These are phyloP conservation scores for Diplodia scrobiculata DNA, from an alignment of 2,329 filamentous ascomycete species.

Conservation along the genomic window DNA sequence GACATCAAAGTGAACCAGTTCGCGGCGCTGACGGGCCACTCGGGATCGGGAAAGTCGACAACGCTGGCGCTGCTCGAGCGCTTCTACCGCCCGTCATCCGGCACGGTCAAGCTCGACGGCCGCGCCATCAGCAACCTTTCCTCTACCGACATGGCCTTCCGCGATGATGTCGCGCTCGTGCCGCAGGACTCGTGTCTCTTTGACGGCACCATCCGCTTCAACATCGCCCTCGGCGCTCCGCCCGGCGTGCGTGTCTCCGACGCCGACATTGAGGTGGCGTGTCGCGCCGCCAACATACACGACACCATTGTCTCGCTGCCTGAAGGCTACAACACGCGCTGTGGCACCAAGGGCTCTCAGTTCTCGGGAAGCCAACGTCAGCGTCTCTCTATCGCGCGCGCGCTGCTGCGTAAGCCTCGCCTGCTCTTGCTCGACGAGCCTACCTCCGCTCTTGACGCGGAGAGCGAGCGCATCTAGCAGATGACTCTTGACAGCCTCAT, in stretches of 20 bases:
- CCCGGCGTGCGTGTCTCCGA: constrained; percentile 59
- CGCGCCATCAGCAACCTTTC: background rate
- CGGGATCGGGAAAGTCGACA: constrained; percentile 53
- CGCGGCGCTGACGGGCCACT: constrained; percentile 53
- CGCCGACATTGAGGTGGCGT: constrained; percentile 66
- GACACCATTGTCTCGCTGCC: constrained; percentile 65
- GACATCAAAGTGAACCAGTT: constrained; percentile 47
- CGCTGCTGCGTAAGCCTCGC: constrained; percentile 48
- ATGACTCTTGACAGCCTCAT: constrained; percentile 44
- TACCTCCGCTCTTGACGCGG: constrained; percentile 49
- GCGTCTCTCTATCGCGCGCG: constrained; percentile 48
- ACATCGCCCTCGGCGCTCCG: constrained; percentile 53
- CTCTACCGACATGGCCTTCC: background rate
- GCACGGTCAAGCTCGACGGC: constrained; percentile 32
- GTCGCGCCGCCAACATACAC: constrained; percentile 69
- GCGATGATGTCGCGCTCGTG: constrained; percentile 48
- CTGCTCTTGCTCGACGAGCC: constrained; percentile 49
- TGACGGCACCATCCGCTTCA: constrained; percentile 53
- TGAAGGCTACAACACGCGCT: constrained; percentile 65
- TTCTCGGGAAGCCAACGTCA: constrained; percentile 50
- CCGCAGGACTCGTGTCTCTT: constrained; percentile 54
- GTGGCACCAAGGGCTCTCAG: constrained; percentile 46
- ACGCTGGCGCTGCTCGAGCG: constrained; percentile 52
- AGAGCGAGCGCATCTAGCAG: constrained; percentile 48
- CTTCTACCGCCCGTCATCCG: constrained; percentile 50